These are phyloP conservation scores for Cladobotryum protrusum DNA, from an alignment of 2,329 filamentous ascomycete species.

Conservation along the genomic window DNA sequence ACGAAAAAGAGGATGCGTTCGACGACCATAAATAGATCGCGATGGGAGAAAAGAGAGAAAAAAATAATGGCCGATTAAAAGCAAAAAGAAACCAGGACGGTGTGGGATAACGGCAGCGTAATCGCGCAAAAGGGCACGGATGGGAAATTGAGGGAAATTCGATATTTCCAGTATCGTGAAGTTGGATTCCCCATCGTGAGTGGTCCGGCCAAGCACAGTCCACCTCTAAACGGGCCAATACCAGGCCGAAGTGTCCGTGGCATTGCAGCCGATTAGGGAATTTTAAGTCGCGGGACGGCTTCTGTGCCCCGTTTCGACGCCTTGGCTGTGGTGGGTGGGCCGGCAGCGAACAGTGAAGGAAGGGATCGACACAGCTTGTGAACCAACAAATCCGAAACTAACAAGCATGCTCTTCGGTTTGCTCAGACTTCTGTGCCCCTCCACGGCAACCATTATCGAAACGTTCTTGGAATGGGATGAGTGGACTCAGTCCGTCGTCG, in stretches of 20 bases:
- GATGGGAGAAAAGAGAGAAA: neutral
- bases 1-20: too few relatives aligned
- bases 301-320: conserved; percentile 8
- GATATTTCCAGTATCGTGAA: conserved; percentile 7
- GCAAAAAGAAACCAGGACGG: neutral
- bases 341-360: conserved; percentile 1
- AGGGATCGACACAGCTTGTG: too few relatives aligned
- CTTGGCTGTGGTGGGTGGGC: conserved; percentile 9
- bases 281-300: conserved; percentile 12
- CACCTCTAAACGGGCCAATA: conserved; percentile 4
- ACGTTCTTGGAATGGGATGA: too few relatives aligned
- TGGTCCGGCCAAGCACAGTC: neutral
- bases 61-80: neutral
- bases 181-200: conserved; percentile 5
- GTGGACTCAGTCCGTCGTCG: too few relatives aligned
- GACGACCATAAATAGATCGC: too few relatives aligned
- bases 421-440: neutral
- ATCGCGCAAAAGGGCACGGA: neutral
- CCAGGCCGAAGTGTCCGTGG: conserved; percentile 2
- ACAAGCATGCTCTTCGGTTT: neutral
- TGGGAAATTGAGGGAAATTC: conserved; percentile 10
- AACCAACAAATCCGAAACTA: too few relatives aligned
- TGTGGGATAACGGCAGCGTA: neutral
- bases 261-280: conserved; percentile 8
- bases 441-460: neutral